These are phyloP conservation scores for Xylaria sp. DNA, from an alignment of 2,329 filamentous ascomycete genomes.

Conservation along the genomic window DNA sequence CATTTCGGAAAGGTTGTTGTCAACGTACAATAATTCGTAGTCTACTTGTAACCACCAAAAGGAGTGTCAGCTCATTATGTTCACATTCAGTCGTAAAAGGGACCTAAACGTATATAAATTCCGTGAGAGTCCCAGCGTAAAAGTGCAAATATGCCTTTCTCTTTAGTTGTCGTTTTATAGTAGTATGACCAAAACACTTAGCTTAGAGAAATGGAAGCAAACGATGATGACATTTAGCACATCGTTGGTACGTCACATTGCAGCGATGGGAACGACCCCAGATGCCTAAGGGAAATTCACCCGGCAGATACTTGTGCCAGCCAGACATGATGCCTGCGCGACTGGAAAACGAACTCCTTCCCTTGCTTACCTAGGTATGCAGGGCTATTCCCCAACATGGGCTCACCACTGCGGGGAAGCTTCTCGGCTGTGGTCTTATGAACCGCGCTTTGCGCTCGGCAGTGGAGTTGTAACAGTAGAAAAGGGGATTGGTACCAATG, in stretches of 20 bases:
- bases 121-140: neutral
- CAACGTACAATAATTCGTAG: conserved; percentile 46
- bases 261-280: neutral
- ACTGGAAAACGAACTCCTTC: conserved; percentile 9
- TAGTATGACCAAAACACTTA: neutral
- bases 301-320: conserved; percentile 12
- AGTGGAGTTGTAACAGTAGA: conserved; percentile 23
- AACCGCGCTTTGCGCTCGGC: conserved; percentile 25
- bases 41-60: too few relatives aligned
- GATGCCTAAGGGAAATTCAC: conserved; percentile 13
- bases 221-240: neutral
- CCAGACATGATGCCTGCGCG: neutral
- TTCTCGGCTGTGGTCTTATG: conserved; percentile 31
- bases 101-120: neutral
- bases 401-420: conserved; percentile 35
- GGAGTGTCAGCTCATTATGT: neutral
- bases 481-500: neutral
- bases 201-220: neutral
- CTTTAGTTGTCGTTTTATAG: neutral
- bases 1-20: conserved; percentile 70
- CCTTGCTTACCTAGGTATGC: conserved; percentile 22
- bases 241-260: neutral
- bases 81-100: neutral
- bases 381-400: conserved; percentile 13
- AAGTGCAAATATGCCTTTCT: neutral